A percentile compares a stretch with the other conserved stretches of the same genome.
These are phyloP conservation scores for Boletus vinaceobasis DNA, from an alignment of 768 basidiomycete species.

Conservation along the genomic window DNA sequence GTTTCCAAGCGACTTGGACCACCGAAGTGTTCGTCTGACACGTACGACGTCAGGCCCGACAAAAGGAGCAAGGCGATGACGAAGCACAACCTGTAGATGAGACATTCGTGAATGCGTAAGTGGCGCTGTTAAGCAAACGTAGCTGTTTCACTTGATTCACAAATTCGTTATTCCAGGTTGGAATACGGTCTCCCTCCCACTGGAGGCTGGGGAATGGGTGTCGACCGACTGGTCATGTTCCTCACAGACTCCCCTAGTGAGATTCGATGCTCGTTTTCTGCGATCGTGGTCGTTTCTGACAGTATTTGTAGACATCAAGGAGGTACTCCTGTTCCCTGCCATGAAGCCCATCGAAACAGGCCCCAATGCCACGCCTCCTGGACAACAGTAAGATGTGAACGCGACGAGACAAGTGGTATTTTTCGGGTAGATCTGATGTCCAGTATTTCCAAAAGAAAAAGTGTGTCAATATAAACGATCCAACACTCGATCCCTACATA, in stretches of 20 bases:
- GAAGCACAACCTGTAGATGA: conserved; percentile 98
- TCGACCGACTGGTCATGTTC: conserved; percentile 98
- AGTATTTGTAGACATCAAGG: conserved; percentile 77
- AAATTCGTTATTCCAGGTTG: conserved; percentile 46
- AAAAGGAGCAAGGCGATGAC: conserved; percentile 97
- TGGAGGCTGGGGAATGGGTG: conserved; percentile 95
- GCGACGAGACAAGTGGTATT: conserved; percentile 32
- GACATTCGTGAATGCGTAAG: conserved; percentile 91
- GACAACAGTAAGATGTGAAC: conserved; percentile 8
- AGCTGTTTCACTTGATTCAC: conserved; percentile 1
- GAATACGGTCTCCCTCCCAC: conserved; percentile 98
- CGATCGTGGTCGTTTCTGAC: conserved; percentile 1
- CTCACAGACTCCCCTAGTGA: conserved; percentile 91
- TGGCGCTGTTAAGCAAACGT: conserved; percentile 8
- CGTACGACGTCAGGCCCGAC: conserved; percentile 50
- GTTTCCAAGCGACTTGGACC: neutral
- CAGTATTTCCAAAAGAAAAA: neutral
- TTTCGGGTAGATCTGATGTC: neutral
- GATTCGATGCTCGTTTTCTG: conserved; percentile 19
- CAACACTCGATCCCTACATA: neutral
- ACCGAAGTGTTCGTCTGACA: neutral
- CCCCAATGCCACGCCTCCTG: conserved; percentile 33
- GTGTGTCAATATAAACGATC: neutral
- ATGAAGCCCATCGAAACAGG: conserved; percentile 80
- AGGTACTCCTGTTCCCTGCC: conserved; percentile 93